Evolutionary conservation across 495 filamentous ascomycete species (phyloP).

Genomic region (Tetracladium marchalianum): DNA sequence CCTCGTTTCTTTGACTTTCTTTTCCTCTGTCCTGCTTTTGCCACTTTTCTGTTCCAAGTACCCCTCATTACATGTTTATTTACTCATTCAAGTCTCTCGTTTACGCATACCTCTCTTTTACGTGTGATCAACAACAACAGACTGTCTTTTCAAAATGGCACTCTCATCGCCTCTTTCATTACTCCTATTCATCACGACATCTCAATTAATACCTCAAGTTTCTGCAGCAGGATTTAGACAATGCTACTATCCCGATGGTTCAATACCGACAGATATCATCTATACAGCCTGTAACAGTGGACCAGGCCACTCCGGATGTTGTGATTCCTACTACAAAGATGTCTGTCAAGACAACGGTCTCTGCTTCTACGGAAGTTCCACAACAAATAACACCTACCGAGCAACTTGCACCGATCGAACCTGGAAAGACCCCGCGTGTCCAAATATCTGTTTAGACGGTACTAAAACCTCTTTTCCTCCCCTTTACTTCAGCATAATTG

Average conservation of each 20-base stretch:
- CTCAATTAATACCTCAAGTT: neutral
- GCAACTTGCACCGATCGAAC: conserved; percentile 15
- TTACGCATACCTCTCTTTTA: too few species aligned
- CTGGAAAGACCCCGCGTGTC: conserved; percentile 10
- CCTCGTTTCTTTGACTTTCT: too few species aligned
- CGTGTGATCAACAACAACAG: too few species aligned
- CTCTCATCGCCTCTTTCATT: neutral
- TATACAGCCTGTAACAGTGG: conserved; percentile 9
- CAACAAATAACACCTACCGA: neutral
- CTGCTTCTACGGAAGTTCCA: conserved; percentile 6
- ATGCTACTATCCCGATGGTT: conserved; percentile 16
- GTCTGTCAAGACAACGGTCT: conserved; percentile 13
- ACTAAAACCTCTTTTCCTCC: neutral
- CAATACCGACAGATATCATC: conserved; percentile 9
- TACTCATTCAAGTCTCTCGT: too few species aligned
- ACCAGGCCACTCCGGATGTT: conserved; percentile 6
- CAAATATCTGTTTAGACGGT: conserved; percentile 10
- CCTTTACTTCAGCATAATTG: too few species aligned
- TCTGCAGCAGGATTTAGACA: conserved; percentile 2
- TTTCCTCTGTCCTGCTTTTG: too few species aligned
- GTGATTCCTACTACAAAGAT: conserved; percentile 9
- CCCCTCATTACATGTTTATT: too few species aligned
- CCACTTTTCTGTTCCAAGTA: too few species aligned
- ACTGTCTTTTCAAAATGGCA: too few species aligned
- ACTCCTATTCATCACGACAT: neutral